Evolutionary conservation across 345 rosid genomes (phyloP), one percentile per base, ranked within the genome.

Genomic region (Microthlaspi erraticum): DNA sequence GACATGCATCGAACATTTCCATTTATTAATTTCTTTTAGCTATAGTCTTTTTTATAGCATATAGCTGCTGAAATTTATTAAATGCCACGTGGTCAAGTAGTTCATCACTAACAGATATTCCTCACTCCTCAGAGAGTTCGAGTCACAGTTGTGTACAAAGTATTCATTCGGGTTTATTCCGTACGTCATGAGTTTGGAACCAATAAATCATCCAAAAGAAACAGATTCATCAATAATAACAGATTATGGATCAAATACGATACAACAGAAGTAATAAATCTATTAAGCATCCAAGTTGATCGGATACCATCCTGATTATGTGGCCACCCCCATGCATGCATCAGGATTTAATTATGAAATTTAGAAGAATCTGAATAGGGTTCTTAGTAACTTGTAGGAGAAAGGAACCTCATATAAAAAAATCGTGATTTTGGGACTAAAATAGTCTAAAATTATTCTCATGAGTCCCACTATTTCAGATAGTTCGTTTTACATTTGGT

Each of bases 361-460:
- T 33, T 19, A 5, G 61, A 66, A 59, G 73, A 66, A 74, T 74
- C 23, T 39, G 77, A 65, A 74, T 66, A 41, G 1, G 77, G 48
- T 74, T 66, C 78, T 74, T 65, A 41, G 18, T 48, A 19, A 66
- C 51, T 72, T 64, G 26, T 72, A 17, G 3, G 51, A 42, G 60
- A 73, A 66, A 60, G 52, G 14, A 57, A 17, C 36, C 12, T 55
- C 39, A 36, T 10, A 2, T 14, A 29, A 54, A 41, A 9, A 8
- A 60, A 49, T 46, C 51, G 59, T 46, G 66, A 13, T 37, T 38
- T 42, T 23, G 18, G 23, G 55, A 64, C 58, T 64, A 64, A 34
- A 26, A 10, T 55, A 45, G 37, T 55, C 58, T 23, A 29, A 55
- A 45, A 29, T 54, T 60, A 72, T 72, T 72, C 50, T 12, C 31